Percentiles rank a stretch among this genome's conserved stretches.
Evolutionary conservation across 2,329 filamentous ascomycete species (phyloP).

Genomic region (Botrytis aclada): DNA sequence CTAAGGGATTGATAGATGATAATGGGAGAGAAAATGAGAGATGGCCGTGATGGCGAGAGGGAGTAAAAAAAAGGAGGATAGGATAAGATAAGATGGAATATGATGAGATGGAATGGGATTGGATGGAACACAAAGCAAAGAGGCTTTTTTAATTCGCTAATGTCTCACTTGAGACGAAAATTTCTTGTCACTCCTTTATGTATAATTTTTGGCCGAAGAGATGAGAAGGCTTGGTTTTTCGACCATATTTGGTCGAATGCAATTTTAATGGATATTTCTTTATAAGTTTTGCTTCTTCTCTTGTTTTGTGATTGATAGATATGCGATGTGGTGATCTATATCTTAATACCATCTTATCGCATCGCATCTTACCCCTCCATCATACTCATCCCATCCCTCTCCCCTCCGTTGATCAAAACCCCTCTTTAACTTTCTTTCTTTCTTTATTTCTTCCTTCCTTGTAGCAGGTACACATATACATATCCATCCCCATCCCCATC

Average conservation of each 20-base stretch:
- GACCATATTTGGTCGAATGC: background rate
- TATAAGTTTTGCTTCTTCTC: background rate
- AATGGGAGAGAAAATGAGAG: background rate
- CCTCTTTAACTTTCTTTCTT: too few relatives aligned
- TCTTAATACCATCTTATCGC: background rate
- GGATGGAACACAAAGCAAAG: background rate
- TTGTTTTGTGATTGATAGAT: background rate
- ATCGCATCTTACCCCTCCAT: too few relatives aligned
- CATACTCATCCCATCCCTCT: too few relatives aligned
- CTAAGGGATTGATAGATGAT: background rate
- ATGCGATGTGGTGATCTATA: background rate
- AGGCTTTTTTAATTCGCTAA: background rate
- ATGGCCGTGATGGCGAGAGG: background rate
- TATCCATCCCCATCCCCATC: too few relatives aligned
- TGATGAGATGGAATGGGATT: background rate
- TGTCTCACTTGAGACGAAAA: background rate
- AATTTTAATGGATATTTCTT: background rate
- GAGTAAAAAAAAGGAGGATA: background rate
- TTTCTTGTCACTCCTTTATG: conserved; percentile 4
- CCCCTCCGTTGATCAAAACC: background rate
- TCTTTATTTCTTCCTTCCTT: too few relatives aligned
- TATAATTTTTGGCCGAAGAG: background rate
- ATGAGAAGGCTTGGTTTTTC: background rate
- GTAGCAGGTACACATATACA: background rate
- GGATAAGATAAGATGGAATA: background rate